Evolutionary conservation across 2,329 filamentous ascomycete species (phyloP).

Genomic region (Alternaria angustiovoidea): DNA sequence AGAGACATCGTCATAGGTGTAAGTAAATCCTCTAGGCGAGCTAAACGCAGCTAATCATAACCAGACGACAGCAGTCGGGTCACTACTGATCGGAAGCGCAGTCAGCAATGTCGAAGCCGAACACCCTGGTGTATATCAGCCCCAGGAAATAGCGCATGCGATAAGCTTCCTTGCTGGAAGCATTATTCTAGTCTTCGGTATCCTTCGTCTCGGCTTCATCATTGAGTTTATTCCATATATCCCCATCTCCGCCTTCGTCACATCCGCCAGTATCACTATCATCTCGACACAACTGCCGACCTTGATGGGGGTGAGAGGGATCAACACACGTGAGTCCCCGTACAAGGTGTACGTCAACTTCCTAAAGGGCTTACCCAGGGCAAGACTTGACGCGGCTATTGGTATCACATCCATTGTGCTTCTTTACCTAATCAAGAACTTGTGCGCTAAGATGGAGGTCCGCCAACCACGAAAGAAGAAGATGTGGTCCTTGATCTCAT

Average conservation of each 20-base stretch:
- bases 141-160: conserved; percentile 76
- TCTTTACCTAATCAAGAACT: conserved; percentile 68
- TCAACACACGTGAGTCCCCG: conserved; percentile 78
- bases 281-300: conserved; percentile 80
- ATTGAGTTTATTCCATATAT: conserved; percentile 92
- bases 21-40: conserved; percentile 51
- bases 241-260: conserved; percentile 95
- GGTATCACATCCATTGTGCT: conserved; percentile 81
- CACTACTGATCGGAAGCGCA: conserved; percentile 83
- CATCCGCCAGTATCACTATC: conserved; percentile 91
- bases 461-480: conserved; percentile 73
- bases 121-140: conserved; percentile 64
- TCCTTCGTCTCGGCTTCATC: conserved; percentile 84
- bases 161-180: conserved; percentile 79
- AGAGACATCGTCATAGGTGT: conserved; percentile 97
- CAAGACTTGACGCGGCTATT: conserved; percentile 82
- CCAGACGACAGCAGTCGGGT: conserved; percentile 92
- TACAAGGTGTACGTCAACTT: conserved; percentile 86
- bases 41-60: conserved; percentile 7
- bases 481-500: conserved; percentile 84
- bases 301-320: conserved; percentile 78
- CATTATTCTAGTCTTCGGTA: conserved; percentile 80
- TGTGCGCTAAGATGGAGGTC: conserved; percentile 70
- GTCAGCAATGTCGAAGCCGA: conserved; percentile 68
- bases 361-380: conserved; percentile 72